Evolutionary conservation across 345 rosid genomes (phyloP), one percentile per base, ranked within the genome.

Genomic region (Eucalyptus marginata): DNA sequence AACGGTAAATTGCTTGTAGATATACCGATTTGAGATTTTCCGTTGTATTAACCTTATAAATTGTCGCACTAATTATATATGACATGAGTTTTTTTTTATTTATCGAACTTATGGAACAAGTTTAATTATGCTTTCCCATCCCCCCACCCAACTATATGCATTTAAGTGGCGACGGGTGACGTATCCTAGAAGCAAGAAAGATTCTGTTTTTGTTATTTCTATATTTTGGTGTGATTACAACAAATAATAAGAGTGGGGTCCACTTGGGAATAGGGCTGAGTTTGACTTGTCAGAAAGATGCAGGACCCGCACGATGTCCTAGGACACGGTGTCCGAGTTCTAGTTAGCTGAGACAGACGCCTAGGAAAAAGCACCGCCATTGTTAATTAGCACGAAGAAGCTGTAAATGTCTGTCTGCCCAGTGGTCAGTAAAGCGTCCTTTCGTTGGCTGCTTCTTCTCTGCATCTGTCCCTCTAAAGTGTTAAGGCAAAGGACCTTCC

Each of bases 1-100:
- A 20, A 1, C 0, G 0, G 10, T 52, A 20, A 52, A 52, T 52
- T 20, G 8, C 5, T 52, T 20, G 17, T 0, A 18, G 0, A 18
- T 18, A 18, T 52, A 52, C 0, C 1, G 2, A 52, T 20, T 52
- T 52, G 0, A 52, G 58, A 52, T 20, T 52, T 52, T 52, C 18
- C 0, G 1, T 52, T 52, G 0, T 18, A 52, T 3, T 52, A 18
- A 18, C 10, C 4, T 52, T 20, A 52, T 2, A 20, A 52, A 52
- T 0, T 8, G 27, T 62, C 8, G 1, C 68, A 13, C 33, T 0
- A 13, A 62, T 12, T 59, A 29, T 27, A 6, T 64, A 64, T 14
- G 6, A 14, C 15, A 64, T 15, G 6, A n/a, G 20, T 64, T 64
- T n/a, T 56, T 24, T 52, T 16, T 9, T 56, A 54, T 22, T 22